A percentile compares a stretch with the other conserved stretches of the same genome.
Evolutionary conservation across 2,329 filamentous ascomycete species (phyloP).

Genomic region (Plectosphaerella cucumerina): DNA sequence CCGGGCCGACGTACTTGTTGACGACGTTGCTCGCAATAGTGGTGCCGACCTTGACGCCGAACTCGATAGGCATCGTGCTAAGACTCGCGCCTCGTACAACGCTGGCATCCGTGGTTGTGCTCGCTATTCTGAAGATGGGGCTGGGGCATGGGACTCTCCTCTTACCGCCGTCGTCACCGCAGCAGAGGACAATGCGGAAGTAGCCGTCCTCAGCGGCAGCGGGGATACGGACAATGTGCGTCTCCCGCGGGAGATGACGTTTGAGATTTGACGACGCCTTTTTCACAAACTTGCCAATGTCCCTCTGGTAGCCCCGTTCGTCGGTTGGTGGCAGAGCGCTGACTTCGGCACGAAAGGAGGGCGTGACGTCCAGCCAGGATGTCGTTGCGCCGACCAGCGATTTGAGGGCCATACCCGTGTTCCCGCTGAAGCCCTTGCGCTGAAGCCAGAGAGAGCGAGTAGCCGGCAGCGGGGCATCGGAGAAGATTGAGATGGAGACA

Average conservation of each 20-base stretch:
- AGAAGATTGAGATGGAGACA: constrained; percentile 61
- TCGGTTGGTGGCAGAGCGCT: constrained; percentile 50
- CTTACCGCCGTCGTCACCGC: constrained; percentile 32
- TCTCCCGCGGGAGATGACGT: constrained; percentile 55
- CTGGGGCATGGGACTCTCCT: constrained; percentile 60
- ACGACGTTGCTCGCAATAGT: constrained; percentile 41
- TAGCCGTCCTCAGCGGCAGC: constrained; percentile 62
- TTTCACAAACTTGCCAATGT: constrained; percentile 60
- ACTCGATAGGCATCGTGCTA: constrained; percentile 59
- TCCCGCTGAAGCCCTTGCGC: constrained; percentile 63
- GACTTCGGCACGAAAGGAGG: constrained; percentile 38
- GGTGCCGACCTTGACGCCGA: constrained; percentile 55
- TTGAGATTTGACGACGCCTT: constrained; percentile 42
- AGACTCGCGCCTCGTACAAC: constrained; percentile 62
- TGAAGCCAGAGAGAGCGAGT: constrained; percentile 64
- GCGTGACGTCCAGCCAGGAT: constrained; percentile 67
- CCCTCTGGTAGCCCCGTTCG: constrained; percentile 64
- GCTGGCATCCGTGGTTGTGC: constrained; percentile 56
- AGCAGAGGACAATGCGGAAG: constrained; percentile 62
- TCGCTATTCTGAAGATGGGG: constrained; percentile 66
- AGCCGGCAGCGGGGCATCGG: constrained; percentile 49
- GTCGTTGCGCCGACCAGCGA: constrained; percentile 55
- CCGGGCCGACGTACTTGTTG: constrained; percentile 33
- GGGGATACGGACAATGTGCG: constrained; percentile 61
- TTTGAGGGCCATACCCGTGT: constrained; percentile 63